Conservation (phyloP, 495 filamentous ascomycete species). For the Pseudomonodictys pantanalensis region DNA sequence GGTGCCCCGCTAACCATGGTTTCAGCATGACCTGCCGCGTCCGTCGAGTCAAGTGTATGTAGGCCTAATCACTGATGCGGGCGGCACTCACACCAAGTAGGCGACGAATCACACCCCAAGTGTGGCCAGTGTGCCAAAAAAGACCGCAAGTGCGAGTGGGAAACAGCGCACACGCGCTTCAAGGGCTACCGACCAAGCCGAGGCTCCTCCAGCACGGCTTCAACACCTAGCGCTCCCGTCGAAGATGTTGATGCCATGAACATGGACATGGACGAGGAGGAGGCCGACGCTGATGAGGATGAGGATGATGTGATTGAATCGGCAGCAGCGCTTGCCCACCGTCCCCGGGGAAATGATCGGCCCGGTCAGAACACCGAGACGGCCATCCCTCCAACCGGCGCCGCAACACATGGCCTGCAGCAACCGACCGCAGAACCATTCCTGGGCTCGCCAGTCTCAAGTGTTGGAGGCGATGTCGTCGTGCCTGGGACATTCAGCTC, state of each 20-base stretch:
- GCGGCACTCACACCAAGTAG: background rate
- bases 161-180: conserved; percentile 3
- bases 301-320: background rate
- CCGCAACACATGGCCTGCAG: background rate
- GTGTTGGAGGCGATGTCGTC: background rate
- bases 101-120: conserved; percentile 8
- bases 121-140: conserved; percentile 19
- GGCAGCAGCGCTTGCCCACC: background rate
- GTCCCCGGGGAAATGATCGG: background rate
- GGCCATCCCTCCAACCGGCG: background rate
- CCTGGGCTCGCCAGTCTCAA: background rate
- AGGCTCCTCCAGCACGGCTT: background rate
- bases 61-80: background rate
- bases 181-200: background rate
- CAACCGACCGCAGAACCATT: background rate
- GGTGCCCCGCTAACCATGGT: background rate
- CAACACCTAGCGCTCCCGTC: background rate
- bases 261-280: background rate
- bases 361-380: background rate
- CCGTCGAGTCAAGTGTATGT: conserved; percentile 10
- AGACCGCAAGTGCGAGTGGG: conserved; percentile 5
- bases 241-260: background rate
- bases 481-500: background rate
- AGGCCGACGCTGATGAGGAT: background rate
- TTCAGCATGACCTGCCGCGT: conserved; percentile 5